Base-by-base conservation (phyloP, 2,329 filamentous ascomycete genomes). In the Aspergillus latus region DNA sequence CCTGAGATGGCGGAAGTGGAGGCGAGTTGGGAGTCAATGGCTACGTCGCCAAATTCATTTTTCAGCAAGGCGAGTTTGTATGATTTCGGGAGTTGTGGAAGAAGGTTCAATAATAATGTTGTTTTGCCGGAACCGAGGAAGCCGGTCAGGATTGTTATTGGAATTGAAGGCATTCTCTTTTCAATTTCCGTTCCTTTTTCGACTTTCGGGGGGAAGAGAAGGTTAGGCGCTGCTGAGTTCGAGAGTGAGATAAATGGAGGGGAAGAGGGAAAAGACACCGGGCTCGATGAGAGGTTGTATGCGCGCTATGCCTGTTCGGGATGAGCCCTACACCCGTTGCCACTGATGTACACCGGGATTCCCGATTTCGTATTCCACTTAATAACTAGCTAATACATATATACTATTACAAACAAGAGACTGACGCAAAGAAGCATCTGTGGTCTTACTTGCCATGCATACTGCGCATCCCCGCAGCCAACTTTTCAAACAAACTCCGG, bases 81-180 rank as follows among this genome's bases (percentile, higher is more conserved):
- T 62, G 86, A 88, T 52, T 82, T 76, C n/a, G 87, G 86, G 11
- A 99, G 87, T 78, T 99, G 94, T 0, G 92, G 92, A 63, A 97
- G 83, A 10, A 99, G 88, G 75, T 94, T 94, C 60, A 99, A 87
- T 62, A 99, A 92, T 57, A 99, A 82, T 2, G 94, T 97, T 1
- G 94, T 99, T 78, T 97, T 97, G 57, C 94, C 94, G 7, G 91
- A 93, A 69, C 94, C 94, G 13, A 97, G 84, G 76, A 97, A 99
- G 71, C 94, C 94, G 4, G 94, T 99, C 52, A 99, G 81, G 70
- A 99, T 95, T 46, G 93, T 97, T 72, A 97, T 89, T 4, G 92
- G 92, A 64, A 92, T 94, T 1, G 88, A 86, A 6, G 84, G 74
- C 84, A 88, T 88, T 46, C 32, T 56, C 8, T 47, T 30, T 39